These are phyloP conservation scores for Didymella sp. DNA, from an alignment of 2,329 filamentous ascomycete species.

Conservation along the genomic window DNA sequence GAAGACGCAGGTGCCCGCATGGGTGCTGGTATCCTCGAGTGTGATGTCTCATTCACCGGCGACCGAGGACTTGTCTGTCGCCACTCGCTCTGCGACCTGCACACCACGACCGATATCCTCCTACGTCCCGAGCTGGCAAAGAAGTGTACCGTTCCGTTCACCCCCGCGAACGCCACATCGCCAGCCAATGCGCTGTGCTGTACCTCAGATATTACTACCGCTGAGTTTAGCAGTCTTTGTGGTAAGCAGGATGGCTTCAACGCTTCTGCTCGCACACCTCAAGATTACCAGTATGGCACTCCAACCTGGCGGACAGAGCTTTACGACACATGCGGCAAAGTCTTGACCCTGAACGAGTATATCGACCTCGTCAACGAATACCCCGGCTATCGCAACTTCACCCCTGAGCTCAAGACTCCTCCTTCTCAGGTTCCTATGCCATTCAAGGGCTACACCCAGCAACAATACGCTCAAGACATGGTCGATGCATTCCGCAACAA, in stretches of 20 bases:
- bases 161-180: conserved; percentile 54
- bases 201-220: conserved; percentile 29
- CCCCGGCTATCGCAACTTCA: conserved; percentile 65
- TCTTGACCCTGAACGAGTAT: conserved; percentile 65
- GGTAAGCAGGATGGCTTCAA: conserved; percentile 60
- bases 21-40: conserved; percentile 72
- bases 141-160: conserved; percentile 69
- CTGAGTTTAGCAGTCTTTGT: conserved; percentile 27
- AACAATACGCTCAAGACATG: conserved; percentile 68
- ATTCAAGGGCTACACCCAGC: conserved; percentile 68
- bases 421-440: conserved; percentile 67
- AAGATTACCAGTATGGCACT: conserved; percentile 63
- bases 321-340: conserved; percentile 66
- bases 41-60: conserved; percentile 71
- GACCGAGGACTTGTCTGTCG: conserved; percentile 72
- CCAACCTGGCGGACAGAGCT: conserved; percentile 68
- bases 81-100: conserved; percentile 71
- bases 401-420: conserved; percentile 69
- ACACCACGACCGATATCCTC: conserved; percentile 73
- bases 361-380: conserved; percentile 62
- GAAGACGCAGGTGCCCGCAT: conserved; percentile 69
- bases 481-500: conserved; percentile 50
- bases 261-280: conserved; percentile 62
- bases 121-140: conserved; percentile 65
- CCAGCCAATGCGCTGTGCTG: conserved; percentile 28